These are phyloP conservation scores for Quercus parvula DNA, from an alignment of 306 rosid species.

Conservation along the genomic window DNA sequence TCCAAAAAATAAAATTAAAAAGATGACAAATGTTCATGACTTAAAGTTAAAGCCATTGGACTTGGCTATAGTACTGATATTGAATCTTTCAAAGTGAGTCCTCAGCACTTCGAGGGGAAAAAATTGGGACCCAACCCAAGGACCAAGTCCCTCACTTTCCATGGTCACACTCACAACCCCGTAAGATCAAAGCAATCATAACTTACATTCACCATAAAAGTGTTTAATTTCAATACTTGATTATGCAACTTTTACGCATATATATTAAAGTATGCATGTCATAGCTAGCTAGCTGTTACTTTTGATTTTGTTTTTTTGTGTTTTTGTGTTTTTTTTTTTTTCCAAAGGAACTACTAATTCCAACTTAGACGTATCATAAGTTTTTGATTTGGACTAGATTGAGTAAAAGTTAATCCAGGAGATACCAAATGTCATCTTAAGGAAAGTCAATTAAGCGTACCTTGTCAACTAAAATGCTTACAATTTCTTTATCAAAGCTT, in stretches of 20 bases:
- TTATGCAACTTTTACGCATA: neutral
- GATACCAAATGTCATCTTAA: neutral
- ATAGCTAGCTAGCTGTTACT: neutral
- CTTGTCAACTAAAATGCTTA: neutral
- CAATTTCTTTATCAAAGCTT: neutral
- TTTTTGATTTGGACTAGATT: neutral
- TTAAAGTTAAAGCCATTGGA: constrained; percentile 14
- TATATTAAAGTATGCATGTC: neutral
- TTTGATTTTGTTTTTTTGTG: no score
- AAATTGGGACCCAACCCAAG: neutral
- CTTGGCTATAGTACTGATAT: constrained; percentile 5
- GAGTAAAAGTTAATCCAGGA: neutral
- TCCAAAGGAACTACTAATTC: neutral
- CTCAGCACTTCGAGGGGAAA: neutral
- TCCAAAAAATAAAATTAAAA: constrained; percentile 15
- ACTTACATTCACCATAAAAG: neutral
- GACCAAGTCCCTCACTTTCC: neutral
- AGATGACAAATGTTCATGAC: constrained; percentile 27
- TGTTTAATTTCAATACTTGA: neutral
- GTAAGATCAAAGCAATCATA: neutral
- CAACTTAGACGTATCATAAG: neutral
- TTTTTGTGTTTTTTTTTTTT: neutral
- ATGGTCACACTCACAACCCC: neutral
- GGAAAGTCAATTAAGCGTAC: neutral
- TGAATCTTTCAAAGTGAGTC: neutral